Conservation (phyloP, 208 protist genomes). For the Leptomonas seymouri region DNA sequence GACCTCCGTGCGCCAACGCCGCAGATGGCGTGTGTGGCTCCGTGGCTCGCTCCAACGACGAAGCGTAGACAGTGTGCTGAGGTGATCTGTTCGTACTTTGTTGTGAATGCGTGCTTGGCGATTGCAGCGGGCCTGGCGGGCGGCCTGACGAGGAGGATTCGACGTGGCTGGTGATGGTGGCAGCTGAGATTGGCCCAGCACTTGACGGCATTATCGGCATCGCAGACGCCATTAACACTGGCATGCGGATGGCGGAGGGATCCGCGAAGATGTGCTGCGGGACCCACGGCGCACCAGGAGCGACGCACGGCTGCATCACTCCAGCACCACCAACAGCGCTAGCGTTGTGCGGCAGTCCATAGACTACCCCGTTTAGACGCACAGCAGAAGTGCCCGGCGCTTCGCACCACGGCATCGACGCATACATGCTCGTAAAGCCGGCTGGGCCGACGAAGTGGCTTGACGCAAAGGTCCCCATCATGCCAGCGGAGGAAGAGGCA, state of each 20-base stretch:
- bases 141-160: neutral
- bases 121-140: neutral
- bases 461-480: neutral
- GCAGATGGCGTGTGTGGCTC: slow-evolving; percentile 5
- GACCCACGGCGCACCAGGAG: neutral
- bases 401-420: slow-evolving; percentile 8
- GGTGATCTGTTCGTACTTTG: no score
- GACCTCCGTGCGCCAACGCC: neutral
- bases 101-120: no score
- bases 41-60: neutral
- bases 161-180: neutral
- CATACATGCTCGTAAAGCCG: neutral
- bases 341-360: neutral
- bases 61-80: neutral
- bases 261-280: neutral
- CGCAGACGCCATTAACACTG: neutral
- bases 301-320: neutral
- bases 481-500: neutral
- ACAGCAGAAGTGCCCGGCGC: neutral
- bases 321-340: neutral
- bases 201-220: neutral
- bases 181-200: neutral
- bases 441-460: neutral
- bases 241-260: neutral
- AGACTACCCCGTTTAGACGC: neutral